A percentile compares a stretch with the other conserved stretches of the same genome.
Conservation (phyloP, 495 filamentous ascomycete genomes). For the Peziza echinospora region DNA sequence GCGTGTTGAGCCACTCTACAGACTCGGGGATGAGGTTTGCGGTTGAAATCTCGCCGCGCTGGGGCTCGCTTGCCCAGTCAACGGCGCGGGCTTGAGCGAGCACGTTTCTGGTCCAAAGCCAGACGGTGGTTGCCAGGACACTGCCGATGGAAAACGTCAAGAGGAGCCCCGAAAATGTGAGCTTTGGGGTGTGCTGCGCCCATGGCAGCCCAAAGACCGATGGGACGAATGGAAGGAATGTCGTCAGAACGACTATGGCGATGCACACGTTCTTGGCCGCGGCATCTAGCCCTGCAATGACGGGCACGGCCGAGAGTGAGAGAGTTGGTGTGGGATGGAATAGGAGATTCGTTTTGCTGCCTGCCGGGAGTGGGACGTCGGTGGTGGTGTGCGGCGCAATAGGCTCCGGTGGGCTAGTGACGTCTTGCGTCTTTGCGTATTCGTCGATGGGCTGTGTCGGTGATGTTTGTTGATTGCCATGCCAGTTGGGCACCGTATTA, state of each 20-base stretch:
- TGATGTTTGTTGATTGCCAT: not conserved
- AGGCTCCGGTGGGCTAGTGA: slow-evolving; percentile 80
- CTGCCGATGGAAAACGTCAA: slow-evolving; percentile 49
- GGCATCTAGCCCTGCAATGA: slow-evolving; percentile 55
- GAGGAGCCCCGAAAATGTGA: slow-evolving; percentile 47
- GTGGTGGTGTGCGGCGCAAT: slow-evolving; percentile 56
- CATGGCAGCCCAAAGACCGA: too few species aligned
- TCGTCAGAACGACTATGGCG: slow-evolving; percentile 44
- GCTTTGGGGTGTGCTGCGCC: slow-evolving; percentile 34
- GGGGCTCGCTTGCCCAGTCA: slow-evolving; percentile 76
- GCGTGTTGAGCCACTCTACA: slow-evolving; percentile 33
- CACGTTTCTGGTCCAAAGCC: slow-evolving; percentile 72
- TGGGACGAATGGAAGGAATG: slow-evolving; percentile 35
- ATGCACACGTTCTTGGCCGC: slow-evolving; percentile 44
- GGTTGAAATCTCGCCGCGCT: slow-evolving; percentile 57
- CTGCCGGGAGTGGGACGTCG: slow-evolving; percentile 85
- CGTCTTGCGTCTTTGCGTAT: slow-evolving; percentile 66
- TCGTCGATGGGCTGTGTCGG: slow-evolving; percentile 38
- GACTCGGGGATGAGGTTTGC: slow-evolving; percentile 82
- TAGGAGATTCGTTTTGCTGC: slow-evolving; percentile 73
- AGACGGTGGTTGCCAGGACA: slow-evolving; percentile 53
- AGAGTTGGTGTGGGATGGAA: slow-evolving; percentile 86
- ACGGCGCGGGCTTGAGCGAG: slow-evolving; percentile 56
- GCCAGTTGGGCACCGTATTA: not conserved
- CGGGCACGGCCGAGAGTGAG: slow-evolving; percentile 47